Percentiles rank a stretch among this genome's conserved stretches.
Evolutionary conservation across 2,329 filamentous ascomycete species (phyloP).

Genomic region (Fusarium chuoi): DNA sequence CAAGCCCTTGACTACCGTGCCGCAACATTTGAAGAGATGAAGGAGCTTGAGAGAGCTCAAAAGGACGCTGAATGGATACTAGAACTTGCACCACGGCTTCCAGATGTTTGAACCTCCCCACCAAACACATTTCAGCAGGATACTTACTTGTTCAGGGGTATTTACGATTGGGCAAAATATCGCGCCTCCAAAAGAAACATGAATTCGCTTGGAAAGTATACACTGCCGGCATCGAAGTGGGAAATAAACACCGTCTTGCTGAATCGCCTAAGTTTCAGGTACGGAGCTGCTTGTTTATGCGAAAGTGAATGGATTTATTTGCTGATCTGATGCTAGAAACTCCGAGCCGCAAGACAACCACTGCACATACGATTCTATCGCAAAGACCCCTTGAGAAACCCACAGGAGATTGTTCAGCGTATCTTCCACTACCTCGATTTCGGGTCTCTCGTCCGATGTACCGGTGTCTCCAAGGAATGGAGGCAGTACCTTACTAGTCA

Average conservation of each 20-base stretch:
- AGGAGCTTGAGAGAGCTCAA: conserved; percentile 51
- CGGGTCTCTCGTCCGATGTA: conserved; percentile 46
- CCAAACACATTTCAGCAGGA: neutral
- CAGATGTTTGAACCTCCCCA: conserved; percentile 49
- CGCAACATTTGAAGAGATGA: conserved; percentile 53
- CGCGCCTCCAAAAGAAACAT: conserved; percentile 50
- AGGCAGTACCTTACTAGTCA: conserved; percentile 43
- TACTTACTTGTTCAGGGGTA: conserved; percentile 50
- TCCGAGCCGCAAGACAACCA: conserved; percentile 49
- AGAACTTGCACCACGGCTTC: conserved; percentile 53
- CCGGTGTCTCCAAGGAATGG: conserved; percentile 50
- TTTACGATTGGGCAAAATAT: conserved; percentile 54
- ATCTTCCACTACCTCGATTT: conserved; percentile 51
- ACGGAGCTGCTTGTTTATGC: neutral
- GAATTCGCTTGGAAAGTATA: conserved; percentile 55
- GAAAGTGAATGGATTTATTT: neutral
- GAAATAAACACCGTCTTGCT: conserved; percentile 40
- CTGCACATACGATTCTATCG: conserved; percentile 49
- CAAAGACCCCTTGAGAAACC: conserved; percentile 51
- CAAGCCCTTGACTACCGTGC: conserved; percentile 55
- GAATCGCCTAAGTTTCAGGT: conserved; percentile 50
- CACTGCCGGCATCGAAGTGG: conserved; percentile 52
- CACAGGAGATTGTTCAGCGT: conserved; percentile 50
- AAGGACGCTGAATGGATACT: conserved; percentile 57
- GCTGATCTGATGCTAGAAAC: conserved; percentile 44